A percentile compares a stretch with the other conserved stretches of the same genome.
These are phyloP conservation scores for Calycina marina DNA, from an alignment of 2,329 filamentous ascomycete genomes.

Conservation along the genomic window DNA sequence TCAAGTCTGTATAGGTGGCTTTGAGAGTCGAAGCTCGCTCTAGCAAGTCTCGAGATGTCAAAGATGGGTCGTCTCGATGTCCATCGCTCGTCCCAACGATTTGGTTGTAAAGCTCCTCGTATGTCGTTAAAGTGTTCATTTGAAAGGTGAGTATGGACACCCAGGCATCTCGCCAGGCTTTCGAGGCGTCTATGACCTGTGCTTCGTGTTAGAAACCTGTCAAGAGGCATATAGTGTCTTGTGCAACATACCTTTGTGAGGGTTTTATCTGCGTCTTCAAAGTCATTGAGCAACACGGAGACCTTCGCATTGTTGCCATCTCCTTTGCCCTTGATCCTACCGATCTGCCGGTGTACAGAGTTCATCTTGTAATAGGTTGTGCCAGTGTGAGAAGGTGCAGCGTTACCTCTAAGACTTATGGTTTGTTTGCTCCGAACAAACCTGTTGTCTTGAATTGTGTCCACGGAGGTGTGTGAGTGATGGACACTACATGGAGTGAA, in stretches of 20 bases:
- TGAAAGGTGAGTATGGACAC: slow-evolving; percentile 55
- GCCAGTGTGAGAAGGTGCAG: too few species aligned
- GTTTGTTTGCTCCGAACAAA: too few species aligned
- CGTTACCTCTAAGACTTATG: too few species aligned
- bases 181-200: slow-evolving; percentile 64
- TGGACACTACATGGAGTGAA: too few species aligned
- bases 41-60: slow-evolving; percentile 48
- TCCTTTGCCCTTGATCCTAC: slow-evolving; percentile 51
- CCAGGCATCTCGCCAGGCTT: slow-evolving; percentile 69
- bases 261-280: slow-evolving; percentile 64
- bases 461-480: too few species aligned
- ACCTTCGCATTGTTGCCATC: slow-evolving; percentile 67
- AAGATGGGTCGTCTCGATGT: slow-evolving; percentile 35
- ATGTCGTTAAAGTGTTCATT: slow-evolving; percentile 48
- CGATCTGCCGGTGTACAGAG: slow-evolving; percentile 60
- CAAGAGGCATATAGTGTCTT: too few species aligned
- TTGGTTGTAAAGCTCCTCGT: slow-evolving; percentile 62
- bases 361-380: slow-evolving; percentile 53
- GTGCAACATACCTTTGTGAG: slow-evolving; percentile 46
- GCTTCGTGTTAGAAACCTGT: too few species aligned
- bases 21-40: slow-evolving; percentile 50
- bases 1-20: slow-evolving; percentile 55
- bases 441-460: too few species aligned
- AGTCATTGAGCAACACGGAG: slow-evolving; percentile 60
- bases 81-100: slow-evolving; percentile 53